Evolutionary conservation across 305 asterid species (phyloP), one percentile per base, ranked within the genome.

Genomic region (Fraxinus ornus): DNA sequence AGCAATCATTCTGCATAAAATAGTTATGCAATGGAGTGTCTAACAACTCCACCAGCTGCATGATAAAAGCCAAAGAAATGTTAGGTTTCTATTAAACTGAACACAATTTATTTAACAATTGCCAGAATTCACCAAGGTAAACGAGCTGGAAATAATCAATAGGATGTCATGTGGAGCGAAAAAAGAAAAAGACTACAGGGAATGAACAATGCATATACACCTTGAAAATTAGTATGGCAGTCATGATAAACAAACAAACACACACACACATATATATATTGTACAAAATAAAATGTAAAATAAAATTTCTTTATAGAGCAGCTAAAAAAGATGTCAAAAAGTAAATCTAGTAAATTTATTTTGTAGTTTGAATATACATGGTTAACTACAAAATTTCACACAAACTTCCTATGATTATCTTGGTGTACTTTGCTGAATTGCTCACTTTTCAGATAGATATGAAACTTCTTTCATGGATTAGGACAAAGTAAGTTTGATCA

Each of bases 11-110:
- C 97, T 93, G 93, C 87, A 81, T 78, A 79, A 97, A 95, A 84
- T 97, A 95, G 90, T 91, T 90, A 88, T 97, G 96, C 90, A 97
- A 86, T 70, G 98, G 98, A 82, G 85, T 86, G 90, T 97, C 99
- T 82, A 97, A 84, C 88, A 92, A 84, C 91, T 94, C 98, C 60
- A 97, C 98, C 88, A 97, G 92, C 99, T 97, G 97, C 91, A 90
- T 19, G 26, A 83, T 17, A 85, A 12, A 19, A 76, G 39, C 39
- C 52, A 32, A 44, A 78, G 28, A 71, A 52, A 73, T 9, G 82
- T 88, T 76, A 83, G 78, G 64, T 28, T 24, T 66, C 70, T 37
- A 1, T 44, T 39, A 35, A 85, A 85, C 68, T 41, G 75, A 70
- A 66, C 24, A 68, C 82, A 83, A 52, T 22, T 57, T 81, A 44